Percentiles rank a stretch among this genome's conserved stretches.
Evolutionary conservation across 805 yeast genomes (phyloP).

Genomic region (Barnettozyma botsteinii): DNA sequence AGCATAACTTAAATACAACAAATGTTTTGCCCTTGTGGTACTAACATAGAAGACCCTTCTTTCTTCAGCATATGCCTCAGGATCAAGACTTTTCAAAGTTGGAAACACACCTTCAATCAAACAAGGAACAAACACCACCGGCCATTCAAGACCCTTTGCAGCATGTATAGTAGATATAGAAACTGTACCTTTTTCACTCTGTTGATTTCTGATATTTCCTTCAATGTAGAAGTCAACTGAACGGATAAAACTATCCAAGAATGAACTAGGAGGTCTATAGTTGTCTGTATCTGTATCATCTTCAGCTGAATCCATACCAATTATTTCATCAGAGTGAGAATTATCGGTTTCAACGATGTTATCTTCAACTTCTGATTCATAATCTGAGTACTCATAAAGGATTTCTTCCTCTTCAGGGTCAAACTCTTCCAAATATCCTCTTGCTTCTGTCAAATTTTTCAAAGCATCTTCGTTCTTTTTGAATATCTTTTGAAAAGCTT

Average conservation of each 20-base stretch:
- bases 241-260: constrained; percentile 30
- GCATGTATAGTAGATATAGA: constrained; percentile 82
- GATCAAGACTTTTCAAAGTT: constrained; percentile 30
- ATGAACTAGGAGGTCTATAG: too few species aligned
- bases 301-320: background rate
- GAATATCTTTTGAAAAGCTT: constrained; percentile 4
- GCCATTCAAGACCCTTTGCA: constrained; percentile 95
- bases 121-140: constrained; percentile 79
- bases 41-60: constrained; percentile 86
- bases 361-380: constrained; percentile 1
- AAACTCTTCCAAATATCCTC: constrained; percentile 31
- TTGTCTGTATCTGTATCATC: constrained; percentile 8
- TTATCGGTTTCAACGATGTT: background rate
- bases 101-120: constrained; percentile 65
- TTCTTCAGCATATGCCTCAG: constrained; percentile 57
- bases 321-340: background rate
- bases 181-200: constrained; percentile 29
- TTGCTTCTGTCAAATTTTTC: constrained; percentile 37
- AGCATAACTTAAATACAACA: constrained; percentile 38
- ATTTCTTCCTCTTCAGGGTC: constrained; percentile 27
- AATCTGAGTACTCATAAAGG: background rate
- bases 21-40: constrained; percentile 68
- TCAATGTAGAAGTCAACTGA: constrained; percentile 32
- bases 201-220: constrained; percentile 20
- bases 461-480: constrained; percentile 26